Percentiles rank a stretch among this genome's conserved stretches.
Conservation (phyloP, 805 yeast genomes). For the Saccharomyces eubayanus region DNA sequence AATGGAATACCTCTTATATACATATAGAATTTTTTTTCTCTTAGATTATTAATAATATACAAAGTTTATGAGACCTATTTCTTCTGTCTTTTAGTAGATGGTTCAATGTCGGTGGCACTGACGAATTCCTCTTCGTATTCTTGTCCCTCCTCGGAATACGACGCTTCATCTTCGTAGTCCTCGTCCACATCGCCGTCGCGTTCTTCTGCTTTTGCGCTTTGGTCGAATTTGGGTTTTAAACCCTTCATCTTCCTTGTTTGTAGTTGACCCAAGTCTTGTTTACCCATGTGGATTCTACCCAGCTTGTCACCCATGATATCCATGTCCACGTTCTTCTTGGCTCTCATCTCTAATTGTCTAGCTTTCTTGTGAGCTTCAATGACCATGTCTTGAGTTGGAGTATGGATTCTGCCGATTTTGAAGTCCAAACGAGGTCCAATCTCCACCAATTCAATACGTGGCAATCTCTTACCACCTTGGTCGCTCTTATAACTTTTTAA, state of each 20-base stretch:
- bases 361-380: slow-evolving; percentile 81
- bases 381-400: slow-evolving; percentile 78
- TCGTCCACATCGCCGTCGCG: slow-evolving; percentile 35
- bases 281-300: slow-evolving; percentile 93
- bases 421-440: slow-evolving; percentile 94
- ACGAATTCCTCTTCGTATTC: slow-evolving; percentile 30
- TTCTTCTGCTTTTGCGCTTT: slow-evolving; percentile 47
- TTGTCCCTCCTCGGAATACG: slow-evolving; percentile 11
- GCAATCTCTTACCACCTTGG: slow-evolving; percentile 59
- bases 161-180: slow-evolving; percentile 12
- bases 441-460: slow-evolving; percentile 90
- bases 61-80: slow-evolving; percentile 7
- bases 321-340: slow-evolving; percentile 79
- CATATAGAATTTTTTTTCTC: background rate
- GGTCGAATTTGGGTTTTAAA: slow-evolving; percentile 79
- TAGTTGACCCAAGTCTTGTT: slow-evolving; percentile 79
- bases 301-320: slow-evolving; percentile 93
- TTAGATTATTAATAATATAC: slow-evolving; percentile 1
- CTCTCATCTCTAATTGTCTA: slow-evolving; percentile 70
- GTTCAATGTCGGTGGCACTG: slow-evolving; percentile 30
- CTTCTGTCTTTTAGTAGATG: slow-evolving; percentile 26
- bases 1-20: background rate
- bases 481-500: slow-evolving; percentile 73
- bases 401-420: slow-evolving; percentile 76
- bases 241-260: slow-evolving; percentile 99